These are phyloP conservation scores for Lepiota brunneoincarnata DNA, from an alignment of 768 basidiomycete species.

Conservation along the genomic window DNA sequence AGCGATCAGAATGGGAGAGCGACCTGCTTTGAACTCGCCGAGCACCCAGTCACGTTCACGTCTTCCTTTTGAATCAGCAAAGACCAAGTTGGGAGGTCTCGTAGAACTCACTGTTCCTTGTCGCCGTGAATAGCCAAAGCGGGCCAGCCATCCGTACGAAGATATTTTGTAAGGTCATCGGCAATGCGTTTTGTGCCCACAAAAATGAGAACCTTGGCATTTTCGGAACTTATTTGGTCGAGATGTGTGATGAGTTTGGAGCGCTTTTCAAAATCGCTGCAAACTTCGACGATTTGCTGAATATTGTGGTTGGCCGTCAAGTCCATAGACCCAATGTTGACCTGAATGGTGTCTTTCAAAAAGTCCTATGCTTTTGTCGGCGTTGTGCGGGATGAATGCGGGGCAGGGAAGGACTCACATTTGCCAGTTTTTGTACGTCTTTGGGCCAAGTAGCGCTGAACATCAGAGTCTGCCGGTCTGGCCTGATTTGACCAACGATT, in stretches of 20 bases:
- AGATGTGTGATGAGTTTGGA: slow-evolving; percentile 95
- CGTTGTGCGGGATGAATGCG: not conserved
- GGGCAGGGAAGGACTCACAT: slow-evolving; percentile 38
- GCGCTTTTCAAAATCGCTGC: slow-evolving; percentile 97
- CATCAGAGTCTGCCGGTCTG: slow-evolving; percentile 98
- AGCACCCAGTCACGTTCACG: slow-evolving; percentile 99
- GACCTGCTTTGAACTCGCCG: slow-evolving; percentile 96
- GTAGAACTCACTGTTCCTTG: slow-evolving; percentile 84
- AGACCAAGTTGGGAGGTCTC: not conserved
- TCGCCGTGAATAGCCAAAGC: slow-evolving; percentile 99
- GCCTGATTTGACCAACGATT: slow-evolving; percentile 95
- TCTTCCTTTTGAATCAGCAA: slow-evolving; percentile 33
- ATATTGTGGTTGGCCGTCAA: slow-evolving; percentile 98
- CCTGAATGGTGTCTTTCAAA: slow-evolving; percentile 94
- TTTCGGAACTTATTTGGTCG: slow-evolving; percentile 93
- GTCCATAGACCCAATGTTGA: slow-evolving; percentile 99
- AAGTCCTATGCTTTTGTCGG: slow-evolving; percentile 64
- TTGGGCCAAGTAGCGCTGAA: slow-evolving; percentile 99
- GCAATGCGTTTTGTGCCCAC: slow-evolving; percentile 97
- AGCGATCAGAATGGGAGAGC: slow-evolving; percentile 96
- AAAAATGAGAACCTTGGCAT: slow-evolving; percentile 98
- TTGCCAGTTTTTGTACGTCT: slow-evolving; percentile 97
- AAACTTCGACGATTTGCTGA: slow-evolving; percentile 91
- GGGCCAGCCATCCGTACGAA: slow-evolving; percentile 99
- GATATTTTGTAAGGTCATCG: slow-evolving; percentile 97